Evolutionary conservation across 768 basidiomycete species (phyloP).

Genomic region (Auriculariales sp.): DNA sequence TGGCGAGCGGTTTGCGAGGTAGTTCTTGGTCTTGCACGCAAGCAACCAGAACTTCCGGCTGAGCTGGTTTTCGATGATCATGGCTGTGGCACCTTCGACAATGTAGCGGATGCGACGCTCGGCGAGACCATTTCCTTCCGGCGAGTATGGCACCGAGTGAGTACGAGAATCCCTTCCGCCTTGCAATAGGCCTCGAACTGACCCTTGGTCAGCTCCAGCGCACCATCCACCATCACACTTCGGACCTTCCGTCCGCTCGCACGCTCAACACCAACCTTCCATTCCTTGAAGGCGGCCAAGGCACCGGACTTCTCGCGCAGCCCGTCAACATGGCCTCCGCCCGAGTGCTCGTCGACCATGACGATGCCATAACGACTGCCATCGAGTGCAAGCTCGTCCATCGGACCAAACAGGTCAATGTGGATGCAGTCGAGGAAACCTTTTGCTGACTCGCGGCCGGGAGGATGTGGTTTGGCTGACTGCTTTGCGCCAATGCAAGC

Average conservation of each 20-base stretch:
- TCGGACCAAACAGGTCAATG: background rate
- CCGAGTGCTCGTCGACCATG: background rate
- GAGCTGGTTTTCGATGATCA: background rate
- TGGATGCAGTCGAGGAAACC: background rate
- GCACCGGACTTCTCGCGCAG: constrained; percentile 1
- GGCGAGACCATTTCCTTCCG: constrained; percentile 1
- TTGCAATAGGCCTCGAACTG: constrained; percentile 4
- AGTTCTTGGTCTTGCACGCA: background rate
- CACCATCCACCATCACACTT: constrained; percentile 5
- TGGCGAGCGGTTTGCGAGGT: constrained; percentile 3
- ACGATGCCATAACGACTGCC: background rate
- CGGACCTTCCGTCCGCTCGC: constrained; percentile 2
- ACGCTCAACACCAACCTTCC: constrained; percentile 5
- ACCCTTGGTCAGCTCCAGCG: constrained; percentile 6
- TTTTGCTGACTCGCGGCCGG: background rate
- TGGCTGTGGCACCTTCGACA: background rate
- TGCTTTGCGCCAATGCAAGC: background rate
- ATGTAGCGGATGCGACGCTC: constrained; percentile 1
- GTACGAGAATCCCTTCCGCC: constrained; percentile 6
- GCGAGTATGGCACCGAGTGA: background rate
- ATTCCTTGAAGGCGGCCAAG: constrained; percentile 4
- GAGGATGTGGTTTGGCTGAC: background rate
- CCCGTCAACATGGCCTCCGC: background rate
- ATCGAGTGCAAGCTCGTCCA: background rate
- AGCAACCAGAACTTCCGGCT: background rate